Evolutionary conservation across 805 yeast genomes (phyloP).

Genomic region (Dipodascopsis uninucleata): DNA sequence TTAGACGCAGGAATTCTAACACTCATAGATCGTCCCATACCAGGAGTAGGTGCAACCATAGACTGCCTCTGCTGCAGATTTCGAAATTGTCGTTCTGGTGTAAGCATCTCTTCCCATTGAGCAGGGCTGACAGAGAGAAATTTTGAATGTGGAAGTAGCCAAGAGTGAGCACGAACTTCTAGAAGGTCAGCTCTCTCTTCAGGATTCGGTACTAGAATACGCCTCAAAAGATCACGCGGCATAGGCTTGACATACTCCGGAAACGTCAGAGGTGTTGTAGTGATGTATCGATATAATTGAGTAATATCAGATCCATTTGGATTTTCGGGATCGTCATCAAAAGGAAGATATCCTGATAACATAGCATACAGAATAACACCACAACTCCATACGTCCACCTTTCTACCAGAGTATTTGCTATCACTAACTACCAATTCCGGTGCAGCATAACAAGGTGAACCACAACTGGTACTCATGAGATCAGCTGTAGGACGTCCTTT

Average conservation of each 20-base stretch:
- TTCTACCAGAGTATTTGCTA: conserved; percentile 83
- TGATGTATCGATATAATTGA: conserved; percentile 83
- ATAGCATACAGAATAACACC: conserved; percentile 95
- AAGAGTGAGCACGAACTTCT: conserved; percentile 74
- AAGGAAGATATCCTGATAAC: conserved; percentile 95
- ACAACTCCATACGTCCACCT: conserved; percentile 95
- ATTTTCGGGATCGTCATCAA: conserved; percentile 94
- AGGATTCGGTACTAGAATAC: conserved; percentile 77
- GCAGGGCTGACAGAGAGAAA: conserved; percentile 79
- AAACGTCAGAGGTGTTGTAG: conserved; percentile 85
- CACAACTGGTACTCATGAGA: conserved; percentile 91
- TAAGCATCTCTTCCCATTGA: conserved; percentile 73
- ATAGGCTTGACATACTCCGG: conserved; percentile 90
- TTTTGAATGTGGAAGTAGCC: conserved; percentile 82
- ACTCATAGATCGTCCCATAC: conserved; percentile 13
- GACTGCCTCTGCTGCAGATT: conserved; percentile 11
- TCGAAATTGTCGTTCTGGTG: conserved; percentile 12
- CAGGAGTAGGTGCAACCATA: conserved; percentile 3
- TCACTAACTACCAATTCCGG: conserved; percentile 91
- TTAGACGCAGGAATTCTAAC: conserved; percentile 3
- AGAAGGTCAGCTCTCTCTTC: conserved; percentile 62
- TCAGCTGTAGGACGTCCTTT: conserved; percentile 41
- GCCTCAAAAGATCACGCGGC: conserved; percentile 84
- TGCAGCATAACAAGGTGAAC: conserved; percentile 98
- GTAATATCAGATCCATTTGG: conserved; percentile 96